Evolutionary conservation across 345 rosid species (phyloP), one percentile per base, ranked within the genome.

Genomic region (Eucalyptus marginata): DNA sequence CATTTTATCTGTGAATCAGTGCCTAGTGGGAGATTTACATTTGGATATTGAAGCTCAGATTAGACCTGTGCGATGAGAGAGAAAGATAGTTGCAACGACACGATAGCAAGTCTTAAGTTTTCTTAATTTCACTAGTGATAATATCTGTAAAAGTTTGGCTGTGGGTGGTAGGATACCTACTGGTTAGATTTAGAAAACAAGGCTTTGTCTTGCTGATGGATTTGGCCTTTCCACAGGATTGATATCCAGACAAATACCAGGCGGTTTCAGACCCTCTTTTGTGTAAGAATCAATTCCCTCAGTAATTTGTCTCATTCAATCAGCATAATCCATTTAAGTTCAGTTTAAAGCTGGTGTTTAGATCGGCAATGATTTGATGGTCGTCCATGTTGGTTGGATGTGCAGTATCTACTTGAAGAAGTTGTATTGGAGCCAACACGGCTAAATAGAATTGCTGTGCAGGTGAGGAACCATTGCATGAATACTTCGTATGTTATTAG

Each of bases 401-500:
- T 85, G 43, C 92, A 98, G 99, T 97, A 98, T 91, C 99, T 98
- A 88, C 98, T 97, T 54, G 97, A 96, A 90, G 97, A 96, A 92
- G 99, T 97, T 89, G 97, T 97, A 29, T 87, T 98, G 91, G 95
- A 93, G 92, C 93, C 94, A 8, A 86, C 40, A 25, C 95, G 93
- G 88, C 87, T 97, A 90, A 96, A 93, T 87, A 96, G 93, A 90
- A 97, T 98, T 90, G 97, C 99, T 18, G 89, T 93, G 71, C 99
- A 97, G 99, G 99, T 97, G 33, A 87, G 87, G 66, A 87, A 31
- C 85, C 51, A 36, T 88, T 89, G 20, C 66, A 46, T 7, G 51
- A 66, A 54, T 86, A 22, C 24, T 59, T 36, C 87, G 16, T 79
- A 13, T 64, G 20, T 16, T 87, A 13, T 59, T 43, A 24, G 43